Evolutionary conservation across 345 rosid genomes (phyloP), one percentile per base, ranked within the genome.

Genomic region (Camelina sativa): DNA sequence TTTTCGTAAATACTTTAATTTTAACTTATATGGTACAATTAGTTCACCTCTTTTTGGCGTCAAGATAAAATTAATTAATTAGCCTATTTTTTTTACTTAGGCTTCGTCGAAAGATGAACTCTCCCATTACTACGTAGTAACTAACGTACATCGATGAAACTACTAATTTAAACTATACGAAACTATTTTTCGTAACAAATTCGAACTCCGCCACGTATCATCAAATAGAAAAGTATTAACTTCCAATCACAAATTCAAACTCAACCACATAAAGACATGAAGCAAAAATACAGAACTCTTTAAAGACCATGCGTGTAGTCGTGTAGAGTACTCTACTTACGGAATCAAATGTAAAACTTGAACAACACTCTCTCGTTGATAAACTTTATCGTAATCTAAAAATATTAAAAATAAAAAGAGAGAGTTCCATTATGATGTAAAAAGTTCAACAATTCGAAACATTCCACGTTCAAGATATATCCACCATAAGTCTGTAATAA

Each of bases 21-120:
- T 48, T 43, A 76, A 19, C 75, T 76, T 62, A 43, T 28, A 54
- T 62, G 66, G 56, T 76, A 55, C 53, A 46, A 62, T 54, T 68
- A 76, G 71, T 62, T 4, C 11, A 60, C 54, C 25, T 23, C 25
- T 58, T 56, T 66, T 74, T 46, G 38, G 58, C 32, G 34, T 65
- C 28, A 66, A 66, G 20, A 65, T 47, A 11, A 66, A 23, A 23
- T 23, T 67, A 67, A 60, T 67, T 75, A 61, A 22, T 43, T 47
- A 76, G 65, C 52, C 37, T 62, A 37, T 35, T 43, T 68, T 17
- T 16, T 8, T 23, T 23, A 34, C 2, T 9, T 17, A 53, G 60
- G 17, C 53, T 62, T 69, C 70, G 13, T 53, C 41, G 74, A 69
- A 61, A 46, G 62, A 67, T 59, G 55, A 68, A 52, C 47, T 52